Evolutionary conservation across 139 green algal genomes (phyloP), one percentile per base, ranked within the genome.

Genomic region (Astrephomene gubernaculifera): DNA sequence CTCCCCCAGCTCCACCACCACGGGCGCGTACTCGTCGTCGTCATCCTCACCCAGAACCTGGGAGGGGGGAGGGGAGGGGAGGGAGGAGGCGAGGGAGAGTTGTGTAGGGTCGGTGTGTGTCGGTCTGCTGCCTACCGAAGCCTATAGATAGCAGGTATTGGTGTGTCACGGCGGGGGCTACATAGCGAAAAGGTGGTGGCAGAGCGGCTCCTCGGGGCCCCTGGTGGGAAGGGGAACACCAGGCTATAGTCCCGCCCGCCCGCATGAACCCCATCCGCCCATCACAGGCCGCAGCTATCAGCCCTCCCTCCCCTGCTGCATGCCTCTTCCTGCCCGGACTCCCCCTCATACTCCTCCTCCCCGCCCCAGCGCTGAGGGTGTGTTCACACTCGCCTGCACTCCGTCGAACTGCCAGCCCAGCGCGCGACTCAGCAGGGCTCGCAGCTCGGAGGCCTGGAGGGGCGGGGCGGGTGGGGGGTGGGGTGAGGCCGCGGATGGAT

Each of bases 391-490:
- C 70, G 52, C 76, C 76, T 83, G 9, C 31, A 83, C 21, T 6
- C 76, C 76, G 39, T 83, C 76, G 43, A 93, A 92, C 19, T 94
- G 85, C 92, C 92, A 95, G 27, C 92, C 91, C 57, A 95, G 53
- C 8, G 61, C 68, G 6, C 33, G 53, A 24, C 81, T 61, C 64
- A 95, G 88, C 53, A 93, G 41, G 5, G 29, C 21, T 41, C 88
- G 87, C 53, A 95, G 64, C 10, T 82, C 65, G 5, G 63, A 27
- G 0, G 82, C 88, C 80, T 87, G 71, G 14, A 33, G 2, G 60
- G 67, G 24, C 45, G 75, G 33, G 29, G 73, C 49, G 12, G 49
- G 12, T 57, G 49, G 12, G 17, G 49, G n/a, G n/a, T n/a, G n/a
- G n/a, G n/a, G n/a, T n/a, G n/a, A n/a, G n/a, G n/a, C n/a, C n/a